phyloP scores from a whole-genome alignment of 2,329 filamentous ascomycete species.

The Pseudocercospora pini-densiflorae region DNA sequence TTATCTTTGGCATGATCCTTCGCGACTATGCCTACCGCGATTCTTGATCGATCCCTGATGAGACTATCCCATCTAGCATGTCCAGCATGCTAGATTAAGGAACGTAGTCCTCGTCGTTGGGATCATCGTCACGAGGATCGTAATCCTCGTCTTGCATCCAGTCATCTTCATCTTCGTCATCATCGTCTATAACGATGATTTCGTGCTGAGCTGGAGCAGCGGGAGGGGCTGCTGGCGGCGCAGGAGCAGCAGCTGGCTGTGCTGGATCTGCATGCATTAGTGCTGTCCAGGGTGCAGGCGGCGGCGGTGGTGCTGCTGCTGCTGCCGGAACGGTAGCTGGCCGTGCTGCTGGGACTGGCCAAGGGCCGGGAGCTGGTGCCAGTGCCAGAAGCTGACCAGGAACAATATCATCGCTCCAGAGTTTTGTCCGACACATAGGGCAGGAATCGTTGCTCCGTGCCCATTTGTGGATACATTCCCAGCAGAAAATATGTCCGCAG shows the following conservation, averaged over 20 bases:
- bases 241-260: no score
- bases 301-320: no score
- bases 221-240: no score
- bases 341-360: neutral
- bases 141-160: neutral
- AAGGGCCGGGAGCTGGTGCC: no score
- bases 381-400: neutral
- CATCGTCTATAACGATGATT: neutral
- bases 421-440: neutral
- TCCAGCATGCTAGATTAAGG: neutral
- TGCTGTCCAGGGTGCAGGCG: no score
- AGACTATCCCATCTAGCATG: neutral
- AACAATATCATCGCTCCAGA: neutral
- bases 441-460: neutral
- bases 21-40: no score
- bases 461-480: neutral
- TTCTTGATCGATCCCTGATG: no score
- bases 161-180: neutral
- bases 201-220: neutral
- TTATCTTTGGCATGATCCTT: no score
- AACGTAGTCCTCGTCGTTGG: neutral
- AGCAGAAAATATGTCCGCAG: constrained; percentile 6
- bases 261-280: no score
- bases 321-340: neutral
- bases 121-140: neutral